Percentiles rank a stretch among this genome's conserved stretches.
These are phyloP conservation scores for Stenocarpella maydis DNA, from an alignment of 2,329 filamentous ascomycete species.

Conservation along the genomic window DNA sequence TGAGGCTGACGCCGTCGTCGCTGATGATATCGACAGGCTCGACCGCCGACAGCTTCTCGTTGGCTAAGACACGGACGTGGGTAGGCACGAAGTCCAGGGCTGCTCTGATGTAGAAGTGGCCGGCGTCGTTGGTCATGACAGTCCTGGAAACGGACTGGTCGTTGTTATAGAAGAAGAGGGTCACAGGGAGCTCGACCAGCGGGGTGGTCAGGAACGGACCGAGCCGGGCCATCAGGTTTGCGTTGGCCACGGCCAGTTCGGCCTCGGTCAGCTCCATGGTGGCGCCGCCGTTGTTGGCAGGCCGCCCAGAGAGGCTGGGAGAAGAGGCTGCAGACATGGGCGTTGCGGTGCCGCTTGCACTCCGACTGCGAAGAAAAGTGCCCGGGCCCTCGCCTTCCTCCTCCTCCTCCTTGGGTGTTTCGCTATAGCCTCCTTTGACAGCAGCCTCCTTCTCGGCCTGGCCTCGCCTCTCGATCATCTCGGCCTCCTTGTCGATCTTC, in stretches of 20 bases:
- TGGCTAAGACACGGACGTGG: conserved; percentile 85
- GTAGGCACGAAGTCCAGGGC: conserved; percentile 90
- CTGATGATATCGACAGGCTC: conserved; percentile 82
- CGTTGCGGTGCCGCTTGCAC: conserved; percentile 44
- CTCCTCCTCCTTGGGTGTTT: conserved; percentile 60
- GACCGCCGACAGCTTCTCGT: conserved; percentile 82
- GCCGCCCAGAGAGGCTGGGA: conserved; percentile 50
- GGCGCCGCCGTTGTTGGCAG: conserved; percentile 44
- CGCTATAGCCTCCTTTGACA: conserved; percentile 76
- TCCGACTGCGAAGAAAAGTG: conserved; percentile 38
- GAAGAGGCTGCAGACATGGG: conserved; percentile 53
- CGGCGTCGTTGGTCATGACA: conserved; percentile 84
- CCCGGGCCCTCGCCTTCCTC: conserved; percentile 48
- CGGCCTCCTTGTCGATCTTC: conserved; percentile 77
- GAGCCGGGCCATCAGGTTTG: conserved; percentile 85
- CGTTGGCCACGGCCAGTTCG: conserved; percentile 82
- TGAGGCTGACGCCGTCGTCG: conserved; percentile 83
- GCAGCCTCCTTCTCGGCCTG: conserved; percentile 76
- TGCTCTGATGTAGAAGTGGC: conserved; percentile 84
- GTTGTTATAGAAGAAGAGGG: conserved; percentile 95
- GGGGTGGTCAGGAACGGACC: conserved; percentile 91
- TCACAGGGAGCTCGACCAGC: conserved; percentile 78
- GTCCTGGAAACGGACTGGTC: conserved; percentile 82
- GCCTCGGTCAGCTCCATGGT: conserved; percentile 71
- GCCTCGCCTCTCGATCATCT: conserved; percentile 77